These are phyloP conservation scores for Nemania serpens DNA, from an alignment of 2,329 filamentous ascomycete species.

Conservation along the genomic window DNA sequence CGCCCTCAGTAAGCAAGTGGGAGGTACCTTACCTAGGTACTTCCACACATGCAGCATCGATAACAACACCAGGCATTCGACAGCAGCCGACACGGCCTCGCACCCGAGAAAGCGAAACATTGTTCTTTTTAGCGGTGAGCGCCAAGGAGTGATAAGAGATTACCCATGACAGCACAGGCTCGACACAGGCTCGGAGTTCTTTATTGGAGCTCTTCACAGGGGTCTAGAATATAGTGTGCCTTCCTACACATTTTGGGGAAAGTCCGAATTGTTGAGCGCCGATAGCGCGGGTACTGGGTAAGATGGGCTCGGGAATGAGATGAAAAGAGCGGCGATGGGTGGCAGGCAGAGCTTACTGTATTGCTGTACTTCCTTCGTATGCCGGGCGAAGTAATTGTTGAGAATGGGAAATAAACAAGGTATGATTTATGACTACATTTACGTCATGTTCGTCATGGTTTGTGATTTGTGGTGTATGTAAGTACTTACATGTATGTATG, in stretches of 20 bases:
- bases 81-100: background rate
- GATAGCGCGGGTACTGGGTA: constrained; percentile 19
- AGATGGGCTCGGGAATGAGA: constrained; percentile 13
- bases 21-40: no score
- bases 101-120: background rate
- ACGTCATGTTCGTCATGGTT: no score
- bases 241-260: constrained; percentile 32
- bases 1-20: no score
- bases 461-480: no score
- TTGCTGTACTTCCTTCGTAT: no score
- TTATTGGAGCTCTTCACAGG: background rate
- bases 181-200: no score
- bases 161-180: no score
- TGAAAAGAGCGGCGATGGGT: constrained; percentile 2
- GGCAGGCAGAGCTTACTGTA: constrained; percentile 22
- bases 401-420: background rate
- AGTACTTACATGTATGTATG: no score
- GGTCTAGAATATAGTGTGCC: background rate
- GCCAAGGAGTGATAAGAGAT: background rate
- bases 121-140: background rate
- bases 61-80: background rate
- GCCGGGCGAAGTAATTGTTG: constrained; percentile 28
- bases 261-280: constrained; percentile 37
- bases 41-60: no score
- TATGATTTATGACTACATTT: no score